These are phyloP conservation scores for Magnolia sinica DNA, from an alignment of 164 flowering plant genomes.

Conservation along the genomic window DNA sequence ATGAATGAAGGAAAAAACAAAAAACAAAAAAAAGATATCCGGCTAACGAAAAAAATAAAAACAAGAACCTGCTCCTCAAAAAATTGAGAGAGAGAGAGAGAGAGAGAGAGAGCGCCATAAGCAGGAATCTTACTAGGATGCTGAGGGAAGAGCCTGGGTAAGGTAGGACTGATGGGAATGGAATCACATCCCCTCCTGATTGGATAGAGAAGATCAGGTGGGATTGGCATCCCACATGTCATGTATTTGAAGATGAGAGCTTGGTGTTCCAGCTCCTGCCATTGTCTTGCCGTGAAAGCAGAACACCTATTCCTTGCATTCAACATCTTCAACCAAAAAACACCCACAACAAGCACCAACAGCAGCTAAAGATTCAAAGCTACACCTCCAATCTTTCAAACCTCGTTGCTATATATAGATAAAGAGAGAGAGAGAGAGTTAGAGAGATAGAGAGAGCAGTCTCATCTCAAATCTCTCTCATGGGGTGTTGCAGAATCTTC, in stretches of 20 bases:
- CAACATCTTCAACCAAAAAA: slow-evolving; percentile 20
- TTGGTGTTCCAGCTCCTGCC: slow-evolving; percentile 73
- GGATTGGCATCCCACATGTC: slow-evolving; percentile 45
- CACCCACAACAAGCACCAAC: neutral
- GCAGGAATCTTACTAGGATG: slow-evolving; percentile 35
- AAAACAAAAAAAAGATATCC: too few species aligned
- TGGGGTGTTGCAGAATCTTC: slow-evolving; percentile 31
- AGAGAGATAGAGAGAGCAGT: slow-evolving; percentile 1
- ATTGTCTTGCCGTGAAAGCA: slow-evolving; percentile 56
- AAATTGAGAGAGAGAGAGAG: too few species aligned
- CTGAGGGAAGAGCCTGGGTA: slow-evolving; percentile 34
- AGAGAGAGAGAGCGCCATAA: neutral
- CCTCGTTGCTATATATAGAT: neutral
- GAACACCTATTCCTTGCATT: slow-evolving; percentile 25
- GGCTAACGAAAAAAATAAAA: neutral
- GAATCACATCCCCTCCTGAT: slow-evolving; percentile 37
- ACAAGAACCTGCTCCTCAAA: too few species aligned
- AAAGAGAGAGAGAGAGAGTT: neutral
- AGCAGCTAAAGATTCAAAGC: neutral
- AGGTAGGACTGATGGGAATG: slow-evolving; percentile 11
- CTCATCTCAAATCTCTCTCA: neutral
- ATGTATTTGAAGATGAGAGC: slow-evolving; percentile 62
- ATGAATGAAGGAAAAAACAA: neutral
- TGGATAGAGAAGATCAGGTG: slow-evolving; percentile 45
- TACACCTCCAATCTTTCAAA: neutral